Base-by-base conservation (phyloP, 1,284 basidiomycete genomes). In the Ustilago esculenta region DNA sequence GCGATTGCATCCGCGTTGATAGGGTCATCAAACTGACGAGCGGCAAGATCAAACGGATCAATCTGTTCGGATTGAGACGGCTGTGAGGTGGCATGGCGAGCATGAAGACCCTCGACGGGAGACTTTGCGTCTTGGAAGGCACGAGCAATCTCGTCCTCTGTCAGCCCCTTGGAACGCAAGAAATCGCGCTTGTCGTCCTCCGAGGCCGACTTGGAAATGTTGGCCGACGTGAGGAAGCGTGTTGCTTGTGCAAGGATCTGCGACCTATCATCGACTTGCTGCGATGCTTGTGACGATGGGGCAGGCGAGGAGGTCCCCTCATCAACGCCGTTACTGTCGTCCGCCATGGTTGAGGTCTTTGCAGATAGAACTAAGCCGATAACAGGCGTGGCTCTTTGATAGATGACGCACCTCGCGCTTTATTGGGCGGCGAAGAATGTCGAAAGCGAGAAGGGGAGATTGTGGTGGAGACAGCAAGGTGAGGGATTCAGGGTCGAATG, bases 161-260 rank as follows among this genome's bases (percentile, higher is more conserved):
- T 51, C 39, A 80, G 18, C n/a, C 78, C 78, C 36, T 80, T 80
- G 25, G 70, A 66, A 1, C 61, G 60, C 29, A 80, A 37, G 36
- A 80, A 80, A 10, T 67, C 57, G 10, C 65, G 57, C 55, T 80
- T 70, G 36, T 55, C 50, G 14, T 68, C 61, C 24, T 72, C 48
- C 3, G 56, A 49, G 12, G 58, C 57, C 5, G 49, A 59, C 4
- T 59, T 57, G 20, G 60, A 55, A 30, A 71, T 51, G 25, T 54
- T 53, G 27, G 69, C 64, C 2, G 78, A 77, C 9, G 75, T 79
- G 23, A 80, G 58, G 51, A 80, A 80, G 27, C 78, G 73, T 37
- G 77, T 73, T 20, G 78, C 78, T 44, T 80, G 78, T 10, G 71
- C 75, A n/a, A 79, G 67, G 37, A 59, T 61, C 34, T 71, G 47